Percentiles rank a stretch among this genome's conserved stretches.
These are phyloP conservation scores for Ophiostoma australiae DNA, from an alignment of 2,329 filamentous ascomycete species.

Conservation along the genomic window DNA sequence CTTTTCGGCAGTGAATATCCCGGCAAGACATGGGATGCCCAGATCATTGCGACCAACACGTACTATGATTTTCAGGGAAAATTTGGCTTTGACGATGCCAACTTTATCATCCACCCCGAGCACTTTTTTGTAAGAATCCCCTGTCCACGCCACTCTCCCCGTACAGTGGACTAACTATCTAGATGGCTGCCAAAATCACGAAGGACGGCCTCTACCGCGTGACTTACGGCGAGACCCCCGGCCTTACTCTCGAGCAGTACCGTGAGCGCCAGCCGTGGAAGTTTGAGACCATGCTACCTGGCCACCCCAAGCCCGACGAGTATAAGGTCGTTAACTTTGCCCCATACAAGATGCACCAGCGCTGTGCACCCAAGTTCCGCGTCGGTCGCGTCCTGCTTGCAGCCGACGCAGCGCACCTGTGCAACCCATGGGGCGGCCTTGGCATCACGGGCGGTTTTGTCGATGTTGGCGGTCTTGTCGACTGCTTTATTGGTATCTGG, in stretches of 20 bases:
- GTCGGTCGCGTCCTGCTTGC: constrained; percentile 53
- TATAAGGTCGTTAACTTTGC: constrained; percentile 55
- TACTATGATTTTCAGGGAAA: constrained; percentile 55
- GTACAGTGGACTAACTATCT: neutral
- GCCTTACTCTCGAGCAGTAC: constrained; percentile 50
- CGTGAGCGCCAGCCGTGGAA: constrained; percentile 49
- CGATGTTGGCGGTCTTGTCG: constrained; percentile 57
- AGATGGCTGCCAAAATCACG: constrained; percentile 56
- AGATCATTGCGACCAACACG: constrained; percentile 60
- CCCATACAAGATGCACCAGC: constrained; percentile 58
- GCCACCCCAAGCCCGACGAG: constrained; percentile 52
- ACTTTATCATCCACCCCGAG: constrained; percentile 58
- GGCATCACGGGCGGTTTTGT: constrained; percentile 61
- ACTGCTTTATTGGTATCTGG: constrained; percentile 50
- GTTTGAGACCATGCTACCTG: constrained; percentile 55
- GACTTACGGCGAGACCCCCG: constrained; percentile 55
- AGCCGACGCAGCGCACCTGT: constrained; percentile 57
- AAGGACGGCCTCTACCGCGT: constrained; percentile 58
- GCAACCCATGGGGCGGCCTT: constrained; percentile 54
- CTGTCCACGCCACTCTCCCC: no score
- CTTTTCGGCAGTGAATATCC: constrained; percentile 54
- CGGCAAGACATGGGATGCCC: constrained; percentile 55
- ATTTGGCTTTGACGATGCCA: constrained; percentile 51
- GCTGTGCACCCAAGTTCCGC: constrained; percentile 54
- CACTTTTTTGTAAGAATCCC: constrained; percentile 42